A percentile compares a stretch with the other conserved stretches of the same genome.
Evolutionary conservation across 1,284 basidiomycete genomes (phyloP).

Genomic region (Kwoniella shivajii): DNA sequence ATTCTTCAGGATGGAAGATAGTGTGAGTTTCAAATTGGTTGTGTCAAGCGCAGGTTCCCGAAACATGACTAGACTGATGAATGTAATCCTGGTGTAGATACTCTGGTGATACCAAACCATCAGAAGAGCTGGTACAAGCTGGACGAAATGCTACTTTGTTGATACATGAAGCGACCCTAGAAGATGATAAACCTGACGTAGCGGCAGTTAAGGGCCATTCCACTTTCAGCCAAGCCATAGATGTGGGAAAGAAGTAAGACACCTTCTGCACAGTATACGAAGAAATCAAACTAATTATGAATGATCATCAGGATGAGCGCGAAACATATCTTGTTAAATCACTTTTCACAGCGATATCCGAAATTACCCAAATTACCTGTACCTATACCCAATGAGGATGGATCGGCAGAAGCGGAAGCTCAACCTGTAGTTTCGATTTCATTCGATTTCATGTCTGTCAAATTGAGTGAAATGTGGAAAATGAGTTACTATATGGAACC

Average conservation of each 20-base stretch:
- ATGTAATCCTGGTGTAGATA: constrained; percentile 47
- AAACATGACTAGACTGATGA: too few relatives aligned
- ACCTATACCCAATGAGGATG: constrained; percentile 5
- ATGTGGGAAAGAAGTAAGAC: constrained; percentile 69
- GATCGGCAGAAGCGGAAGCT: constrained; percentile 24
- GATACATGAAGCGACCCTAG: constrained; percentile 92
- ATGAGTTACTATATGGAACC: constrained; percentile 71
- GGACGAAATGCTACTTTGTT: constrained; percentile 74
- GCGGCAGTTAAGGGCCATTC: constrained; percentile 81
- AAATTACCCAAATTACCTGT: constrained; percentile 66
- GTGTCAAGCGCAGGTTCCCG: too few relatives aligned
- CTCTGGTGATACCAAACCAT: constrained; percentile 87
- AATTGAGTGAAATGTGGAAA: constrained; percentile 78
- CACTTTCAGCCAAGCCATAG: constrained; percentile 84
- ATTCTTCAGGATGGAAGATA: constrained; percentile 75
- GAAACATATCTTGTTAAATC: constrained; percentile 79
- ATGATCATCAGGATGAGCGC: constrained; percentile 91
- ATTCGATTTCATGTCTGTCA: constrained; percentile 76
- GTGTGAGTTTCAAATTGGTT: constrained; percentile 66
- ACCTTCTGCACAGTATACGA: too few relatives aligned
- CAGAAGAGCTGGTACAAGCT: constrained; percentile 66
- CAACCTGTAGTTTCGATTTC: constrained; percentile 66
- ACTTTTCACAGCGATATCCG: constrained; percentile 93
- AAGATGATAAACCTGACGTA: constrained; percentile 71
- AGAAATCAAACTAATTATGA: too few relatives aligned